Percentiles rank a stretch among this genome's conserved stretches.
Evolutionary conservation across 2,329 filamentous ascomycete genomes (phyloP).

Genomic region (Gremmenia infestans): DNA sequence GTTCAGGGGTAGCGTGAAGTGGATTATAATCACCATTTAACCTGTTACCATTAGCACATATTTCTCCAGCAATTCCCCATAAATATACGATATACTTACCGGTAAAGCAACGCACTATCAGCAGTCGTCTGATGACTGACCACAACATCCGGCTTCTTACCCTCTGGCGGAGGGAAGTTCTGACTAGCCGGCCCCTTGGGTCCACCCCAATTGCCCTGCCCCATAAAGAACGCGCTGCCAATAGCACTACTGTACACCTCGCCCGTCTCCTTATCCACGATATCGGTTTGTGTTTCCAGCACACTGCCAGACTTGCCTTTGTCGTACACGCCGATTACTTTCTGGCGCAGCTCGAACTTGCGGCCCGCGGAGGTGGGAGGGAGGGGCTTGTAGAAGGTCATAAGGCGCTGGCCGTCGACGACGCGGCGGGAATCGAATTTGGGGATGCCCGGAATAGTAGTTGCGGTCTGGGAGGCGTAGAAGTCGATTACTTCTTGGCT

Average conservation of each 20-base stretch:
- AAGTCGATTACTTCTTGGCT: conserved; percentile 66
- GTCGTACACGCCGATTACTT: conserved; percentile 66
- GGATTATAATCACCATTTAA: conserved; percentile 95
- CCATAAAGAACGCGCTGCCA: conserved; percentile 61
- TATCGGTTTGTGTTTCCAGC: conserved; percentile 59
- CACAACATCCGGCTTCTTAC: conserved; percentile 63
- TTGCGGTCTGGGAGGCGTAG: conserved; percentile 51
- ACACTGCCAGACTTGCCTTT: conserved; percentile 67
- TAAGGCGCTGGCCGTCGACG: conserved; percentile 63
- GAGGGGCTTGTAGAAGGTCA: conserved; percentile 59
- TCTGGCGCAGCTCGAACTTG: conserved; percentile 58
- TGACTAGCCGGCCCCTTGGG: conserved; percentile 80
- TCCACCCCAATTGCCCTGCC: conserved; percentile 75
- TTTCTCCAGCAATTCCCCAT: neutral
- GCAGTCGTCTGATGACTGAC: conserved; percentile 65
- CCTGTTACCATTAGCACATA: conserved; percentile 41
- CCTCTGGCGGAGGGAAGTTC: conserved; percentile 72
- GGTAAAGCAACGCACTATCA: conserved; percentile 72
- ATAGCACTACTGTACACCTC: conserved; percentile 58
- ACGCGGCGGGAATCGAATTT: conserved; percentile 58
- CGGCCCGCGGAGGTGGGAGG: conserved; percentile 56
- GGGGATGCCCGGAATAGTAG: conserved; percentile 59
- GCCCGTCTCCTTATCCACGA: conserved; percentile 56
- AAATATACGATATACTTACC: conserved; percentile 37
- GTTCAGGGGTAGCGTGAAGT: conserved; percentile 80